A percentile compares a stretch with the other conserved stretches of the same genome.
phyloP scores from a whole-genome alignment of 1,284 basidiomycete genomes.

The Trichosporon sp. region DNA sequence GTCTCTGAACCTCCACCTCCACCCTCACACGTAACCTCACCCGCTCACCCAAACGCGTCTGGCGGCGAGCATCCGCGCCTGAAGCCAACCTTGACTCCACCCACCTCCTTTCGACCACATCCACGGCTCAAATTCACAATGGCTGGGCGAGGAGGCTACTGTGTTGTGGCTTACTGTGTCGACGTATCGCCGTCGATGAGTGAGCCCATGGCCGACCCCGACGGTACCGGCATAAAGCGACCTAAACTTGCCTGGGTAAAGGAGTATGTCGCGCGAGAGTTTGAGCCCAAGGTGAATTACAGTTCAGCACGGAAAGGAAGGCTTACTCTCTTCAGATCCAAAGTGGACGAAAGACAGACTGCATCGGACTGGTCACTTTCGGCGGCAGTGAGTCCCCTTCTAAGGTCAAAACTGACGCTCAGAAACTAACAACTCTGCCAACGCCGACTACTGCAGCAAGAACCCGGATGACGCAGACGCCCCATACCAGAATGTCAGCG shows the following conservation, averaged over 20 bases:
- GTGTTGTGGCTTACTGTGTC: slow-evolving; percentile 66
- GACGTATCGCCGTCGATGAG: slow-evolving; percentile 87
- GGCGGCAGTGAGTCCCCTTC: slow-evolving; percentile 65
- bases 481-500: slow-evolving; percentile 71
- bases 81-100: background rate
- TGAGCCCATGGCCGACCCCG: slow-evolving; percentile 64
- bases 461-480: slow-evolving; percentile 50
- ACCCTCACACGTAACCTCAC: slow-evolving; percentile 12
- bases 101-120: background rate
- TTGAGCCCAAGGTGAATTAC: slow-evolving; percentile 76
- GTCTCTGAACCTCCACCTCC: background rate
- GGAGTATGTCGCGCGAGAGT: slow-evolving; percentile 81
- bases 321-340: slow-evolving; percentile 66
- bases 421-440: slow-evolving; percentile 73
- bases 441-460: slow-evolving; percentile 57
- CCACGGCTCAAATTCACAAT: slow-evolving; percentile 25
- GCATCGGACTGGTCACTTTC: slow-evolving; percentile 81
- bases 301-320: background rate
- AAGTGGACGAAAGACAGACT: slow-evolving; percentile 85
- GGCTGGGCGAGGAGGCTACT: slow-evolving; percentile 51
- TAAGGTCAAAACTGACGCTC: slow-evolving; percentile 2
- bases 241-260: slow-evolving; percentile 78
- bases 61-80: background rate
- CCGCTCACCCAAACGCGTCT: background rate
- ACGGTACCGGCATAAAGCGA: slow-evolving; percentile 64